These are phyloP conservation scores for Trichaptum fuscoviolaceum DNA, from an alignment of 768 basidiomycete genomes.

Conservation along the genomic window DNA sequence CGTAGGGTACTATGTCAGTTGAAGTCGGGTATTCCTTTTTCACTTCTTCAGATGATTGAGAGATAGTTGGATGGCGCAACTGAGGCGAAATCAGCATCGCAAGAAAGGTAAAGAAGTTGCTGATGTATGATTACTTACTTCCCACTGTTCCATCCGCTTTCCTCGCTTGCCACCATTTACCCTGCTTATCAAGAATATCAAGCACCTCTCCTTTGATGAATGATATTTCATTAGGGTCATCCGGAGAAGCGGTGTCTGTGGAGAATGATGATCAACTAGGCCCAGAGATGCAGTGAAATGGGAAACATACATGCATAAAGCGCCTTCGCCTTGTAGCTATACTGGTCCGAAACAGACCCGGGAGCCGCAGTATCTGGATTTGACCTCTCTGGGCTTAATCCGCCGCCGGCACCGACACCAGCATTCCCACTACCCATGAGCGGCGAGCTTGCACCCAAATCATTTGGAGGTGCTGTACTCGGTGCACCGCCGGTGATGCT, in stretches of 20 bases:
- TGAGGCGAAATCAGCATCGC: slow-evolving; percentile 22
- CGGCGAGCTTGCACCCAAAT: slow-evolving; percentile 51
- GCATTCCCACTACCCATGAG: slow-evolving; percentile 60
- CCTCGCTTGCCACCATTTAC: slow-evolving; percentile 90
- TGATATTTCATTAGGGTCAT: slow-evolving; percentile 95
- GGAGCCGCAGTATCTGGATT: slow-evolving; percentile 17
- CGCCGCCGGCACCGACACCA: slow-evolving; percentile 53
- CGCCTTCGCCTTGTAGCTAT: slow-evolving; percentile 78
- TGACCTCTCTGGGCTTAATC: slow-evolving; percentile 21
- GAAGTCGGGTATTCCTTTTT: slow-evolving; percentile 6
- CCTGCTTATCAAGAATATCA: slow-evolving; percentile 88
- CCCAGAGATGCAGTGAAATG: slow-evolving; percentile 9
- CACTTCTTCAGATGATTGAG: slow-evolving; percentile 56
- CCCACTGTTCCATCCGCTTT: slow-evolving; percentile 71
- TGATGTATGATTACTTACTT: slow-evolving; percentile 50
- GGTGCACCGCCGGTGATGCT: slow-evolving; percentile 43
- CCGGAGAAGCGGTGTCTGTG: slow-evolving; percentile 85
- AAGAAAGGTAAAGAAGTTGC: slow-evolving; percentile 3
- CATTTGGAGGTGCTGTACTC: slow-evolving; percentile 45
- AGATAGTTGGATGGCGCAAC: slow-evolving; percentile 86
- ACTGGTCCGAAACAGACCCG: slow-evolving; percentile 32
- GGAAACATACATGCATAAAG: slow-evolving; percentile 75
- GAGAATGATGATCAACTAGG: slow-evolving; percentile 16
- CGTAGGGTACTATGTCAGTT: neutral
- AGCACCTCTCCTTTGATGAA: slow-evolving; percentile 90